Conservation (phyloP, 2,329 filamentous ascomycete species). For the Arthrobotrys sinensis region DNA sequence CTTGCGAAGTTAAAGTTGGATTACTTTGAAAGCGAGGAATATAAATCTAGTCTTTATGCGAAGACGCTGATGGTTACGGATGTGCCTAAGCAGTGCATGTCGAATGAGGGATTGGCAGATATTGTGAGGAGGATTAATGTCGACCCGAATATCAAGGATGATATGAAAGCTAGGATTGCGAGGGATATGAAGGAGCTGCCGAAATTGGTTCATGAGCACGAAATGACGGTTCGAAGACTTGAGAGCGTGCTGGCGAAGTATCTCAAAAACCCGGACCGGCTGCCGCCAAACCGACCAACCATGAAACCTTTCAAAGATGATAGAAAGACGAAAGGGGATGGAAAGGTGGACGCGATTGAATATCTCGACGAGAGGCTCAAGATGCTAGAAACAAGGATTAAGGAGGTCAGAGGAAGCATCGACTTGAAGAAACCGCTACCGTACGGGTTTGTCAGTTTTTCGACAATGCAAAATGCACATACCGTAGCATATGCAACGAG, state of each 20-base stretch:
- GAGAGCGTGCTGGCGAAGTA: conserved; percentile 90
- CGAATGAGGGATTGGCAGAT: conserved; percentile 88
- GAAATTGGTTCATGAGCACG: conserved; percentile 85
- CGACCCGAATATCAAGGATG: conserved; percentile 50
- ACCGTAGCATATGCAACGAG: conserved; percentile 85
- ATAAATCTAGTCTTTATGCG: conserved; percentile 88
- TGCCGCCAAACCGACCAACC: conserved; percentile 82
- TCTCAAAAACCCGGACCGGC: conserved; percentile 84
- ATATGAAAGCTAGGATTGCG: conserved; percentile 75
- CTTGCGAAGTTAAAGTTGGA: conserved; percentile 79
- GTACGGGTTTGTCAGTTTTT: conserved; percentile 95
- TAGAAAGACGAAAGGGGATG: conserved; percentile 76
- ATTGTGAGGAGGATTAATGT: conserved; percentile 73
- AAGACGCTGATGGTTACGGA: conserved; percentile 80
- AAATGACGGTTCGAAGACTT: conserved; percentile 82
- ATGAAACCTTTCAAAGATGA: conserved; percentile 88
- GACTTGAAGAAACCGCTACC: conserved; percentile 90
- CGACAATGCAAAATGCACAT: conserved; percentile 89
- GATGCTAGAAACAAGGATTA: conserved; percentile 85
- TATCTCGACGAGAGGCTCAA: conserved; percentile 90
- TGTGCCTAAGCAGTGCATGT: conserved; percentile 81
- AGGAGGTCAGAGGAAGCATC: conserved; percentile 83
- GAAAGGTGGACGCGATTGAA: conserved; percentile 93
- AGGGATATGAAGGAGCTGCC: conserved; percentile 94
- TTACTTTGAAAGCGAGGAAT: conserved; percentile 89